A percentile compares a stretch with the other conserved stretches of the same genome.
Conservation (phyloP, 2,329 filamentous ascomycete genomes). For the Colletotrichum destructivum region DNA sequence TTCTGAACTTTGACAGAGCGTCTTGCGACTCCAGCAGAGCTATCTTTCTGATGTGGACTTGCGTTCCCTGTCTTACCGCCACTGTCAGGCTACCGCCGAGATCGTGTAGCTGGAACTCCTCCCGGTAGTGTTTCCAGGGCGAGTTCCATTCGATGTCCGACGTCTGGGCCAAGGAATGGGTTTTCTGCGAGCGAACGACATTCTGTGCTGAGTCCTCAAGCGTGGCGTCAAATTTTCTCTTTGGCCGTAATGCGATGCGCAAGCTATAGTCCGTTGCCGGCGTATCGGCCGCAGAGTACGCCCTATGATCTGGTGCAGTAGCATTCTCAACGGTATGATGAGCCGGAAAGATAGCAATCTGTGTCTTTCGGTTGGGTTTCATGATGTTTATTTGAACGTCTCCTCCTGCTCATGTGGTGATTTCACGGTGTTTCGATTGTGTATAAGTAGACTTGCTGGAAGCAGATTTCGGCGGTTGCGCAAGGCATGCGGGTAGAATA, state of each 20-base stretch:
- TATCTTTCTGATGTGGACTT: not conserved
- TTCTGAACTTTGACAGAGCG: constrained; percentile 4
- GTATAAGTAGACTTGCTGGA: constrained; percentile 10
- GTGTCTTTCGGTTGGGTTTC: constrained; percentile 2
- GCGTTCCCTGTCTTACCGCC: not conserved
- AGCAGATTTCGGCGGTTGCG: not conserved
- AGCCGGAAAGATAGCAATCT: not conserved
- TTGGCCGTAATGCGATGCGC: not conserved
- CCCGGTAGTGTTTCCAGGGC: not conserved
- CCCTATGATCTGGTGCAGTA: not conserved
- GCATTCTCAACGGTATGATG: not conserved
- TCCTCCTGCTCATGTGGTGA: not conserved
- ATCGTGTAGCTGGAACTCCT: constrained; percentile 11
- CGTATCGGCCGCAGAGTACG: not conserved
- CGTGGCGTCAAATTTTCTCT: not conserved
- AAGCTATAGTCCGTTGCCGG: not conserved
- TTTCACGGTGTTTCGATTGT: not conserved
- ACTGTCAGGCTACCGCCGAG: not conserved
- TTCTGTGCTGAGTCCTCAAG: not conserved
- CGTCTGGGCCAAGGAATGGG: not conserved
- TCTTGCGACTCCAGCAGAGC: not conserved
- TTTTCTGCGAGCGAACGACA: not conserved
- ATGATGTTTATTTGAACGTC: not conserved
- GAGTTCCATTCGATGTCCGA: constrained; percentile 1
- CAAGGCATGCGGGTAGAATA: not conserved